Conservation (phyloP, 2,329 filamentous ascomycete species). For the Exophiala lecanii-corni region DNA sequence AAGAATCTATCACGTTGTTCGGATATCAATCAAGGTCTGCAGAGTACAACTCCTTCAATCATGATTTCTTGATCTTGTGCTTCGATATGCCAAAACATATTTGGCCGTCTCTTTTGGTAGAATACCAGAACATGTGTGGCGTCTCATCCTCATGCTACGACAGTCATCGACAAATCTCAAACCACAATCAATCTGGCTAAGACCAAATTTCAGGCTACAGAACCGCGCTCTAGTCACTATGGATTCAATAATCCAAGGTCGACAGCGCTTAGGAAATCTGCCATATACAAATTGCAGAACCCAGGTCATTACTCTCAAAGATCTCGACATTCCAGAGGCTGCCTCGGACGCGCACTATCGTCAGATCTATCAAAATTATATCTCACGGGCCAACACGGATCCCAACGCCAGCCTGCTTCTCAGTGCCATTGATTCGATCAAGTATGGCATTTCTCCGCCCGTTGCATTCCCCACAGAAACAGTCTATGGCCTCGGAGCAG, state of each 20-base stretch:
- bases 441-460: constrained; percentile 43
- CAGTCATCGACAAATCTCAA: not conserved
- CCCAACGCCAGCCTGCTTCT: constrained; percentile 17
- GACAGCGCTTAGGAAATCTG: constrained; percentile 8
- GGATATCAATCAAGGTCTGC: too few relatives aligned
- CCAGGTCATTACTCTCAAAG: constrained; percentile 17
- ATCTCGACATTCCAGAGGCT: constrained; percentile 20
- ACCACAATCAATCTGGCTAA: too few relatives aligned
- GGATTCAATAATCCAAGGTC: constrained; percentile 7
- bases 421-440: constrained; percentile 22
- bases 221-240: too few relatives aligned
- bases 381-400: constrained; percentile 1
- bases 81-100: too few relatives aligned
- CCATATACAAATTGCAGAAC: constrained; percentile 25
- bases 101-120: too few relatives aligned
- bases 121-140: not conserved
- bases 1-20: too few relatives aligned
- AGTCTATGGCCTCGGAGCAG: constrained; percentile 93
- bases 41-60: too few relatives aligned
- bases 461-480: constrained; percentile 97
- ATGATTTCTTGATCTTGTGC: too few relatives aligned
- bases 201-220: too few relatives aligned
- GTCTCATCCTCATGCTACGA: not conserved
- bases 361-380: constrained; percentile 17
- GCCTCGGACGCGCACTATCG: constrained; percentile 23